Conservation (phyloP, 805 yeast species). For the Myxozyma lipomycoides region DNA sequence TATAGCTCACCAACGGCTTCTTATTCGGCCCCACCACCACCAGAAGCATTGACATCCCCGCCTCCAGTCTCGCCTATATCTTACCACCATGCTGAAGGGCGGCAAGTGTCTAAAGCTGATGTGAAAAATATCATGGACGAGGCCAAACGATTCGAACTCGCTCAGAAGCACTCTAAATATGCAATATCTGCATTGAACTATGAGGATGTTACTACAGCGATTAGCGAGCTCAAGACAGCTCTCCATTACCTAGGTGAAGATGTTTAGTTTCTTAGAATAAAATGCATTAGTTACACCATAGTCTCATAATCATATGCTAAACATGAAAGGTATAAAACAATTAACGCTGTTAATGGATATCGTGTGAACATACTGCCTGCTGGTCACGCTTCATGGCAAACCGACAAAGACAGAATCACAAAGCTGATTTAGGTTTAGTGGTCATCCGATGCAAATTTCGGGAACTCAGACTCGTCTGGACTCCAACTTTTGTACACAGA, state of each 20-base stretch:
- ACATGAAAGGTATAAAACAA: too few relatives aligned
- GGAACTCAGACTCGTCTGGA: background rate
- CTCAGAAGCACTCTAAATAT: slow-evolving; percentile 63
- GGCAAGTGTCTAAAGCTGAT: slow-evolving; percentile 25
- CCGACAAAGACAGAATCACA: too few relatives aligned
- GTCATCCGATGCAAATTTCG: background rate
- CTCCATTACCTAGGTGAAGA: slow-evolving; percentile 32
- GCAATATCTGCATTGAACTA: slow-evolving; percentile 72
- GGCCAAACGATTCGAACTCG: slow-evolving; percentile 40
- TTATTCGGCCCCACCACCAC: slow-evolving; percentile 9
- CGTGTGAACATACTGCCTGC: too few relatives aligned
- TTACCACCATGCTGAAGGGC: slow-evolving; percentile 13
- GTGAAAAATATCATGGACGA: slow-evolving; percentile 36
- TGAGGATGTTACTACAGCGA: slow-evolving; percentile 65
- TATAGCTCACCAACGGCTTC: slow-evolving; percentile 18
- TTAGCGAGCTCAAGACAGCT: slow-evolving; percentile 50
- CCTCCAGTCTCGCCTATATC: slow-evolving; percentile 4
- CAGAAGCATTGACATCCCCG: slow-evolving; percentile 5
- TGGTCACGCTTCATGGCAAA: too few relatives aligned
- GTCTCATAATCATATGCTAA: too few relatives aligned
- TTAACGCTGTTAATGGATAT: too few relatives aligned
- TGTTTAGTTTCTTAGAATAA: slow-evolving; percentile 1
- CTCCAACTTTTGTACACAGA: background rate
- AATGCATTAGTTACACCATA: too few relatives aligned
- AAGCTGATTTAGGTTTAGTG: too few relatives aligned